Conservation (phyloP, 768 basidiomycete genomes). For the Cystobasidium onofrii region DNA sequence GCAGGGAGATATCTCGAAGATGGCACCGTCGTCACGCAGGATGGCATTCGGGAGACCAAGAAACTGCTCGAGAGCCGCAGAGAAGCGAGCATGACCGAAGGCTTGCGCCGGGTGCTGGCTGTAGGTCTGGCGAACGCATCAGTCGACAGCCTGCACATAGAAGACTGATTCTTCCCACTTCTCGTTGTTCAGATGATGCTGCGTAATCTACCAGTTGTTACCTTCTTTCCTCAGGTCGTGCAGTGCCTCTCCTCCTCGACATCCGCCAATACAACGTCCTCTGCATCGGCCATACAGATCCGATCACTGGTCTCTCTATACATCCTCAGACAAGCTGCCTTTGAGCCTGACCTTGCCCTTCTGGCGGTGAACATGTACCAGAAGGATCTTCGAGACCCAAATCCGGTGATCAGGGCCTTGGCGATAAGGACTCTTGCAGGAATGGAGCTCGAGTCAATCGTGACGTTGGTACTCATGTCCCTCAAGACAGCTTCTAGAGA, state of each 20-base stretch:
- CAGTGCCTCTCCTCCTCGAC: constrained; percentile 90
- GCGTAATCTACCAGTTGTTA: constrained; percentile 79
- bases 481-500: constrained; percentile 89
- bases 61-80: constrained; percentile 79
- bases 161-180: neutral
- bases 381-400: constrained; percentile 83
- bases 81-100: constrained; percentile 85
- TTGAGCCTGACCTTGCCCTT: constrained; percentile 87
- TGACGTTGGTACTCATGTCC: constrained; percentile 70
- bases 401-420: constrained; percentile 92
- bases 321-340: constrained; percentile 82
- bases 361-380: constrained; percentile 98
- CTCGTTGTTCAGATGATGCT: constrained; percentile 65
- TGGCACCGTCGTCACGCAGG: constrained; percentile 52
- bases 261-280: constrained; percentile 19
- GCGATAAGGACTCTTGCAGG: constrained; percentile 85
- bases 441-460: constrained; percentile 82
- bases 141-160: too few relatives aligned
- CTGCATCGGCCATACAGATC: constrained; percentile 28
- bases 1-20: constrained; percentile 42
- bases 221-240: constrained; percentile 92
- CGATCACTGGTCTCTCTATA: constrained; percentile 97
- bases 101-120: constrained; percentile 87
- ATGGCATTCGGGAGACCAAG: constrained; percentile 71
- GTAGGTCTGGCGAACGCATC: constrained; percentile 52